A percentile compares a stretch with the other conserved stretches of the same genome.
These are phyloP conservation scores for Trichodelitschia bisporula DNA, from an alignment of 495 filamentous ascomycete genomes.

Conservation along the genomic window DNA sequence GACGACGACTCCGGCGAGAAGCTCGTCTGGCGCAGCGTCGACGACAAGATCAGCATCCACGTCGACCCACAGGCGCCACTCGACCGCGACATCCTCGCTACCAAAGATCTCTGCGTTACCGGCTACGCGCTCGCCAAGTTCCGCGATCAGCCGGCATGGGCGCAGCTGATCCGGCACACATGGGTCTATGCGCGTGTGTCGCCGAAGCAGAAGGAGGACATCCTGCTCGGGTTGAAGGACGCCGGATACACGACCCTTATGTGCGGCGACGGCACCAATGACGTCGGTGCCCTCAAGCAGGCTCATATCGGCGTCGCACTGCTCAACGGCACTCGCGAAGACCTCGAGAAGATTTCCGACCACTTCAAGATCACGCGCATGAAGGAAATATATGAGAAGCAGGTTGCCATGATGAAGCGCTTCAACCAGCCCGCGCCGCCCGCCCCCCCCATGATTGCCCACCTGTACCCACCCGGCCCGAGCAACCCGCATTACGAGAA, in stretches of 20 bases:
- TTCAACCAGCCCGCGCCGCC: slow-evolving; percentile 85
- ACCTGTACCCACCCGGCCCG: slow-evolving; percentile 80
- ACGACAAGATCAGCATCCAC: slow-evolving; percentile 69
- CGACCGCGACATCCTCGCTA: slow-evolving; percentile 55
- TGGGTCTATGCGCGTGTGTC: slow-evolving; percentile 98
- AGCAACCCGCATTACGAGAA: slow-evolving; percentile 89
- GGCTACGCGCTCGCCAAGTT: slow-evolving; percentile 83
- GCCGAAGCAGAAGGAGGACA: slow-evolving; percentile 97
- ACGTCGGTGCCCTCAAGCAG: slow-evolving; percentile 95
- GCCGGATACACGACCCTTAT: slow-evolving; percentile 94
- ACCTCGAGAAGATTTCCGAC: slow-evolving; percentile 73
- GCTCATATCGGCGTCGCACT: slow-evolving; percentile 92
- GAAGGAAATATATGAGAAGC: slow-evolving; percentile 97
- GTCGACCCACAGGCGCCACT: slow-evolving; percentile 67
- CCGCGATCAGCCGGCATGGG: slow-evolving; percentile 50
- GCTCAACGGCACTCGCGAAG: slow-evolving; percentile 79
- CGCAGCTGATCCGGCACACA: slow-evolving; percentile 55
- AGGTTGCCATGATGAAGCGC: slow-evolving; percentile 63
- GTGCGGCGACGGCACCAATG: slow-evolving; percentile 97
- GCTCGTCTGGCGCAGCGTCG: slow-evolving; percentile 84
- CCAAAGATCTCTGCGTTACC: slow-evolving; percentile 87
- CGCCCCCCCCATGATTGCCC: slow-evolving; percentile 71
- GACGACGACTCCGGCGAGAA: slow-evolving; percentile 58
- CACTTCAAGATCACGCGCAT: slow-evolving; percentile 86
- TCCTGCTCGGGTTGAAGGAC: slow-evolving; percentile 84